Percentiles rank a stretch among this genome's conserved stretches.
Evolutionary conservation across 2,329 filamentous ascomycete species (phyloP).

Genomic region (Akanthomyces dipterigenus): DNA sequence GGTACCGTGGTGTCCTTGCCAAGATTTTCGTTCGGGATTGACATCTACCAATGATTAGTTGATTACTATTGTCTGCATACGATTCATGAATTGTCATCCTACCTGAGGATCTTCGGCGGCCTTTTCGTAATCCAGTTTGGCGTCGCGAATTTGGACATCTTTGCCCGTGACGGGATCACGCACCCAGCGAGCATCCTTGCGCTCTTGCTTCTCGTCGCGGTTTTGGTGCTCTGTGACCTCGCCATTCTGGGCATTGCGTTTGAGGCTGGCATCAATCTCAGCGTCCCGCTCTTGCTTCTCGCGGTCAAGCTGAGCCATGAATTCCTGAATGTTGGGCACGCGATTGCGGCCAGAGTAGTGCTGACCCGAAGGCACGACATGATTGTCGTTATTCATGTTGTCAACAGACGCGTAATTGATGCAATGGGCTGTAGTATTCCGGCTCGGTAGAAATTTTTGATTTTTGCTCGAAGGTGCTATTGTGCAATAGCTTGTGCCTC

Average conservation of each 20-base stretch:
- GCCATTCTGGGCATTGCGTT: conserved; percentile 28
- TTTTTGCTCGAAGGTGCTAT: not conserved
- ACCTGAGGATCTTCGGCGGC: conserved; percentile 66
- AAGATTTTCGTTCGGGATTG: conserved; percentile 84
- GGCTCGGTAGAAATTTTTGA: not conserved
- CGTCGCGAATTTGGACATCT: conserved; percentile 79
- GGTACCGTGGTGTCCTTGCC: conserved; percentile 66
- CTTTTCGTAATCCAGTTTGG: conserved; percentile 61
- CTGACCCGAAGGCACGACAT: conserved; percentile 43
- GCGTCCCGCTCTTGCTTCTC: conserved; percentile 73
- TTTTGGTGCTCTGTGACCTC: conserved; percentile 39
- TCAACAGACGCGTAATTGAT: not conserved
- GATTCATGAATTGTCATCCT: conserved; percentile 17
- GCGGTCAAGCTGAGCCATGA: conserved; percentile 69
- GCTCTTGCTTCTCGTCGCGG: conserved; percentile 27
- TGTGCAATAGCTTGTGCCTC: not conserved
- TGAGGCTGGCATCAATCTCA: conserved; percentile 55
- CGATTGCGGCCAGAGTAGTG: conserved; percentile 81
- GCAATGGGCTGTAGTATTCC: not conserved
- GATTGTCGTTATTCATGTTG: conserved; percentile 33
- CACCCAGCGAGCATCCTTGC: conserved; percentile 58
- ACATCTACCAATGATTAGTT: conserved; percentile 44
- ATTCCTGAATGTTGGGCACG: conserved; percentile 81
- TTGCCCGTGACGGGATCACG: conserved; percentile 85
- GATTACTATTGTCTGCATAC: not conserved